These are phyloP conservation scores for Ceratobasidium sp. DNA, from an alignment of 1,284 basidiomycete genomes.

Conservation along the genomic window DNA sequence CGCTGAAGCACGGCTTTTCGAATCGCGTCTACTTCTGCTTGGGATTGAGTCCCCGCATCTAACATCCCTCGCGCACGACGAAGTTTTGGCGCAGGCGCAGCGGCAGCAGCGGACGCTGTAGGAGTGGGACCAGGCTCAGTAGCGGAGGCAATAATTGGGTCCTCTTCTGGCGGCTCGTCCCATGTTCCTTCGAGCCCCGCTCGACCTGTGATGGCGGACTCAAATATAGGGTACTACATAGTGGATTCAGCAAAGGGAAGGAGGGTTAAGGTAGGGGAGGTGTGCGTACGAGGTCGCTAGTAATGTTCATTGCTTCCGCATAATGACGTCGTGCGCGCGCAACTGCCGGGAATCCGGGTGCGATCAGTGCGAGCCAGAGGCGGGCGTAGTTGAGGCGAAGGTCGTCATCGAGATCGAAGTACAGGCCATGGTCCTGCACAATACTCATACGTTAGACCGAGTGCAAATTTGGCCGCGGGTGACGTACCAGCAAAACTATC, in stretches of 20 bases:
- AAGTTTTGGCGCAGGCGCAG: slow-evolving; percentile 52
- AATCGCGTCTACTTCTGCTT: slow-evolving; percentile 82
- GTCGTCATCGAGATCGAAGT: slow-evolving; percentile 87
- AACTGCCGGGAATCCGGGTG: slow-evolving; percentile 73
- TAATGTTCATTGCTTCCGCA: slow-evolving; percentile 91
- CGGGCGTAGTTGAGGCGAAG: slow-evolving; percentile 68
- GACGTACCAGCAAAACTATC: slow-evolving; percentile 76
- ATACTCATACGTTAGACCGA: neutral
- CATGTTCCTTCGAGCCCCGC: slow-evolving; percentile 42
- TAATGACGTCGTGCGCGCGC: slow-evolving; percentile 82
- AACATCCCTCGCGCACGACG: slow-evolving; percentile 79
- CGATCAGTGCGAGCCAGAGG: slow-evolving; percentile 89
- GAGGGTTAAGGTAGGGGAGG: slow-evolving; percentile 21
- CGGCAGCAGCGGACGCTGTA: slow-evolving; percentile 59
- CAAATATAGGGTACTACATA: slow-evolving; percentile 82
- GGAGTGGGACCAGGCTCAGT: slow-evolving; percentile 55
- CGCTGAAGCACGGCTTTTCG: slow-evolving; percentile 81
- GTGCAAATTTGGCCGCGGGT: neutral
- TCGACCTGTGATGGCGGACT: slow-evolving; percentile 82
- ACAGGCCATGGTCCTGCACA: slow-evolving; percentile 64
- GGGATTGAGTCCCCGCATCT: slow-evolving; percentile 75
- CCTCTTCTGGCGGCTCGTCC: slow-evolving; percentile 56
- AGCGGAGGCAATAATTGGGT: slow-evolving; percentile 17
- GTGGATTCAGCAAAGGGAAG: slow-evolving; percentile 18
- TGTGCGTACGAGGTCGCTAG: slow-evolving; percentile 79